Percentiles rank a stretch among this genome's conserved stretches.
Conservation (phyloP, 306 rosid genomes). For the Erythrophleum fordii region DNA sequence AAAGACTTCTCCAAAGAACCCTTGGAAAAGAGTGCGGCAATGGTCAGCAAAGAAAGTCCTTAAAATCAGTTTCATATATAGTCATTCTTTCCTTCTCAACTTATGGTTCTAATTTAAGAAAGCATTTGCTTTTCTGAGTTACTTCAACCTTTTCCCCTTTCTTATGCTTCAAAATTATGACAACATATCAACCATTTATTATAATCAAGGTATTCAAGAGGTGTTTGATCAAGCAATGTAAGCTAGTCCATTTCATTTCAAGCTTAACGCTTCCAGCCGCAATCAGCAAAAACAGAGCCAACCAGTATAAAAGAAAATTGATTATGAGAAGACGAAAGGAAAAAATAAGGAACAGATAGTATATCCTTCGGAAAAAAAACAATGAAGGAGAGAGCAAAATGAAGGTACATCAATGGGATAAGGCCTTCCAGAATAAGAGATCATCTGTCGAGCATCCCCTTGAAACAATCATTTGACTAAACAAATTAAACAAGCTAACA, state of each 20-base stretch:
- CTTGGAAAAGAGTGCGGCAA: conserved; percentile 48
- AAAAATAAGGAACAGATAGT: not conserved
- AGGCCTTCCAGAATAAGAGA: not conserved
- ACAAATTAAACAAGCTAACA: not conserved
- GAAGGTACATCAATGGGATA: not conserved
- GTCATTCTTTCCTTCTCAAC: not conserved
- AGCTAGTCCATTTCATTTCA: not conserved
- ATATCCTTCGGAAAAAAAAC: too few species aligned
- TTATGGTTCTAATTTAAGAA: not conserved
- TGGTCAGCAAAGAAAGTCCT: conserved; percentile 10
- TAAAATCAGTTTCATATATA: conserved; percentile 4
- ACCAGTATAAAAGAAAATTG: not conserved
- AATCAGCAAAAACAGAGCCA: not conserved
- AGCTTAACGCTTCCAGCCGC: not conserved
- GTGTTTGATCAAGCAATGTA: not conserved
- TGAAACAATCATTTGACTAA: not conserved
- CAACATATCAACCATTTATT: not conserved
- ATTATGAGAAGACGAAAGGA: not conserved
- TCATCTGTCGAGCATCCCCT: not conserved
- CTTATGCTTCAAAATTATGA: not conserved
- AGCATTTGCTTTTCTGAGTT: not conserved
- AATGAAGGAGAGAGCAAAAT: too few species aligned
- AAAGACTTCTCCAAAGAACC: conserved; percentile 97
- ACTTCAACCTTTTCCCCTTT: not conserved
- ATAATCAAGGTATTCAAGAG: not conserved